A percentile compares a stretch with the other conserved stretches of the same genome.
phyloP scores from a whole-genome alignment of 768 basidiomycete species.

The Termitomyces sp. region DNA sequence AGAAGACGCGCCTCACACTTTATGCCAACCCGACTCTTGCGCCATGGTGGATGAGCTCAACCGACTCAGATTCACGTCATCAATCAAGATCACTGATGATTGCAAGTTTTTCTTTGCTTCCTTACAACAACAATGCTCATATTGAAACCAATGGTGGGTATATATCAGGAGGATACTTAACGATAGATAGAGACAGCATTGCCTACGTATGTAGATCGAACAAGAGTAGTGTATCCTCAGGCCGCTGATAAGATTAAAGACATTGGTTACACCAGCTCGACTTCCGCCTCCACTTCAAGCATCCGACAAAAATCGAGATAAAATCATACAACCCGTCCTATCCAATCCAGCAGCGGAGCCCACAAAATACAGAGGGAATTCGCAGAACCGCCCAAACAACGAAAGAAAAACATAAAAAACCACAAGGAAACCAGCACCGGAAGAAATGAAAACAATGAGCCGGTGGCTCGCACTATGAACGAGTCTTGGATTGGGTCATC shows the following conservation, averaged over 20 bases:
- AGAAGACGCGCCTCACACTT: constrained; percentile 37
- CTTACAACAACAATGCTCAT: background rate
- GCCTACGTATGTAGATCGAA: background rate
- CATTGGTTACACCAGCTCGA: constrained; percentile 18
- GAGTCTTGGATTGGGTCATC: background rate
- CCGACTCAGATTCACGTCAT: background rate
- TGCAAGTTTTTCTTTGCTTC: background rate
- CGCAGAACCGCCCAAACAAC: constrained; percentile 14
- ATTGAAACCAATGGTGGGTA: constrained; percentile 4
- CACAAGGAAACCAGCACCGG: constrained; percentile 16
- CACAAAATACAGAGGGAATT: constrained; percentile 13
- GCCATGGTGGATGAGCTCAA: too few relatives aligned
- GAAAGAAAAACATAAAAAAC: background rate
- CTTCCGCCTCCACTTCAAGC: constrained; percentile 18
- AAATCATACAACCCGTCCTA: constrained; percentile 2
- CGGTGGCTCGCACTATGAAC: constrained; percentile 17
- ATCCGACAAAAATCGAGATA: constrained; percentile 18
- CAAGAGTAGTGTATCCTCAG: constrained; percentile 6
- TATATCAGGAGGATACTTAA: too few relatives aligned
- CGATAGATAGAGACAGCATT: constrained; percentile 11
- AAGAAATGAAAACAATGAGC: constrained; percentile 7
- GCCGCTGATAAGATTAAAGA: constrained; percentile 9
- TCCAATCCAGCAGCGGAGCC: constrained; percentile 17
- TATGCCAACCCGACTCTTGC: constrained; percentile 42
- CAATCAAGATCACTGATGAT: background rate